Evolutionary conservation across 257 asterid genomes (phyloP).

Genomic region (Buddleja alternifolia): DNA sequence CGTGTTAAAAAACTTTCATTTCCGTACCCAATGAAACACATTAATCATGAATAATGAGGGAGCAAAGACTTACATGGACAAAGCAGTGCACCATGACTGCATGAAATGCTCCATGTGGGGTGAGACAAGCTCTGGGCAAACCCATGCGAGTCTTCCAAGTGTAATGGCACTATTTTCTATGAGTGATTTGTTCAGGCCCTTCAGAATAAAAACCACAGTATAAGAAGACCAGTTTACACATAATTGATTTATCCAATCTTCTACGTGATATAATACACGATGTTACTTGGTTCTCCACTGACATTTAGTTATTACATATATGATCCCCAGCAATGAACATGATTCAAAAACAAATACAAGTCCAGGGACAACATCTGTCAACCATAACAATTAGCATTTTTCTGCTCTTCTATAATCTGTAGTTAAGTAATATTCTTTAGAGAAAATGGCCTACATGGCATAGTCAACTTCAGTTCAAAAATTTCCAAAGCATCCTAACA

Average conservation of each 20-base stretch:
- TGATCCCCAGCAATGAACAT: background rate
- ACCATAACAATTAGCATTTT: conserved; percentile 5
- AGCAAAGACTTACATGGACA: conserved; percentile 70
- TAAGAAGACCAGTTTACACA: conserved; percentile 27
- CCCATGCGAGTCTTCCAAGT: conserved; percentile 93
- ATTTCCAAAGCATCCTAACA: background rate
- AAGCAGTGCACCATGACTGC: conserved; percentile 92
- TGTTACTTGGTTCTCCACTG: conserved; percentile 1
- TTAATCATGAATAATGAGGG: conserved; percentile 4
- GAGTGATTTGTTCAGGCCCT: conserved; percentile 89
- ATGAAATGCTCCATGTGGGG: conserved; percentile 97
- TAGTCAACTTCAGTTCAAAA: background rate
- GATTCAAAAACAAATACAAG: conserved; percentile 10
- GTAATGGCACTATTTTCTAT: conserved; percentile 93
- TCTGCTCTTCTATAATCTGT: conserved; percentile 1
- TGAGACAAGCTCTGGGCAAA: conserved; percentile 88
- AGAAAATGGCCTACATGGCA: conserved; percentile 14
- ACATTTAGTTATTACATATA: too few species aligned
- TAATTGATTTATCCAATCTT: conserved; percentile 13
- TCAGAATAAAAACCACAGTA: conserved; percentile 34
- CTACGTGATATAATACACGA: background rate
- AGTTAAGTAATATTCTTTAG: background rate
- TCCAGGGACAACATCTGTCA: conserved; percentile 7
- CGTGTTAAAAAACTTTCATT: background rate
- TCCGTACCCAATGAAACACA: background rate